These are phyloP conservation scores for Kluyveromyces dobzhanskii DNA, from an alignment of 805 yeast species.

Conservation along the genomic window DNA sequence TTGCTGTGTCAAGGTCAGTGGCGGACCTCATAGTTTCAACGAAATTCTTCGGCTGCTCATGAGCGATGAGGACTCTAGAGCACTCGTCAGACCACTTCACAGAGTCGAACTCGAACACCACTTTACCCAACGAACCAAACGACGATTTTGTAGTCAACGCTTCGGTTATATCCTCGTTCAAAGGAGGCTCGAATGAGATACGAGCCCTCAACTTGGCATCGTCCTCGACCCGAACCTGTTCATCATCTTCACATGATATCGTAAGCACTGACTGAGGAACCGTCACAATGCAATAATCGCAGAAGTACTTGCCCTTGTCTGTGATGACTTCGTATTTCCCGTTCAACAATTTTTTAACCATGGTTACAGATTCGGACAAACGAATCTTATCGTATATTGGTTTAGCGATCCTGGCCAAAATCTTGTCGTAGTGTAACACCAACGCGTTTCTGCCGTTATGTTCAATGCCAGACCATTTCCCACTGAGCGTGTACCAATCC, in stretches of 20 bases:
- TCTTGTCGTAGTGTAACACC: constrained; percentile 44
- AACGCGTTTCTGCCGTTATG: constrained; percentile 75
- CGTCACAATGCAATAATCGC: constrained; percentile 61
- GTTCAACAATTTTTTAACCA: constrained; percentile 18
- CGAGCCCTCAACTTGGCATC: constrained; percentile 29
- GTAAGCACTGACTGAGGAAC: constrained; percentile 69
- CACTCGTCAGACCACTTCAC: constrained; percentile 51
- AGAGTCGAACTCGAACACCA: constrained; percentile 55
- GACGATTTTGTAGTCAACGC: constrained; percentile 40
- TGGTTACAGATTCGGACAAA: constrained; percentile 36
- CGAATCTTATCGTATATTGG: constrained; percentile 31
- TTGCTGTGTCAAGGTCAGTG: constrained; percentile 11
- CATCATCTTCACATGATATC: constrained; percentile 23
- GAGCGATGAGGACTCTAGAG: constrained; percentile 43
- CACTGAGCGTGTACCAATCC: constrained; percentile 57
- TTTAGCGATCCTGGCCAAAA: constrained; percentile 39
- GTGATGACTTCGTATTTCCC: constrained; percentile 29
- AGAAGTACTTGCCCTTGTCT: constrained; percentile 26
- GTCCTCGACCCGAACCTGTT: constrained; percentile 3
- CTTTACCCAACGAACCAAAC: constrained; percentile 67
- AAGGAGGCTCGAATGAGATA: constrained; percentile 46
- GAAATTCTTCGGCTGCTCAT: constrained; percentile 20
- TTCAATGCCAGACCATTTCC: constrained; percentile 58
- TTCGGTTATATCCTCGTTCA: constrained; percentile 38
- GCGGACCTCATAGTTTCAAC: constrained; percentile 16